Base-by-base conservation (phyloP, 768 basidiomycete species). In the Leccinum imitatum region DNA sequence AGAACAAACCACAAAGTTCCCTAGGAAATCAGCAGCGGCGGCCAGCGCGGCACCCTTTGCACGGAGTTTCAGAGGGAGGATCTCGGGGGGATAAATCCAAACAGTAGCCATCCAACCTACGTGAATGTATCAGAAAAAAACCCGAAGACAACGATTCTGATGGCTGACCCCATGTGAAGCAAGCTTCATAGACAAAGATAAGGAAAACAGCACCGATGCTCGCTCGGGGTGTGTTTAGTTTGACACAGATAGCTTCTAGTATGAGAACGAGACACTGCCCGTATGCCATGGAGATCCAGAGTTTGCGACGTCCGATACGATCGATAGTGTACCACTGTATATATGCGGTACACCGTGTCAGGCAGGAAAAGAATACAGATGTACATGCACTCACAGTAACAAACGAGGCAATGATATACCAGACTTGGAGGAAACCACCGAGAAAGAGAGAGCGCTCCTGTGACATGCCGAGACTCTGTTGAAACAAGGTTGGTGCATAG, bases 71-170 rank as follows among this genome's bases (percentile, higher is more conserved):
- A 56, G 59, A 14, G 59, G 59, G 13, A 60, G 50, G 50, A 60
- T 53, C 23, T 60, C 59, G 3, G 59, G 51, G 25, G 55, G 59
- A 31, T 60, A 60, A 23, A 60, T 35, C 59, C 59, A 60, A 30
- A 60, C 59, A 10, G 59, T 60, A 8, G 50, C 31, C 56, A 60
- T 57, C 59, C 59, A 60, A 23, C 59, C 59, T 60, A 15, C 8
- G 8, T 23, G 11, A 48, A 23, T 3, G 13, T 6, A 15, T 53
- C 39, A 27, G 33, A 39, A 54, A 59, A 14, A 14, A 8, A 11
- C 1, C 53, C 8, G n/a, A 8, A 33, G 46, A 53, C 10, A 9
- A 27, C n/a, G 21, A 39, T 10, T 13, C 6, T 19, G 13, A 37
- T 17, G 8, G 47, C 54, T n/a, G 7, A 60, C 59, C 59, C 59